These are phyloP conservation scores for Elsinoe ampelina DNA, from an alignment of 2,329 filamentous ascomycete species.

Conservation along the genomic window DNA sequence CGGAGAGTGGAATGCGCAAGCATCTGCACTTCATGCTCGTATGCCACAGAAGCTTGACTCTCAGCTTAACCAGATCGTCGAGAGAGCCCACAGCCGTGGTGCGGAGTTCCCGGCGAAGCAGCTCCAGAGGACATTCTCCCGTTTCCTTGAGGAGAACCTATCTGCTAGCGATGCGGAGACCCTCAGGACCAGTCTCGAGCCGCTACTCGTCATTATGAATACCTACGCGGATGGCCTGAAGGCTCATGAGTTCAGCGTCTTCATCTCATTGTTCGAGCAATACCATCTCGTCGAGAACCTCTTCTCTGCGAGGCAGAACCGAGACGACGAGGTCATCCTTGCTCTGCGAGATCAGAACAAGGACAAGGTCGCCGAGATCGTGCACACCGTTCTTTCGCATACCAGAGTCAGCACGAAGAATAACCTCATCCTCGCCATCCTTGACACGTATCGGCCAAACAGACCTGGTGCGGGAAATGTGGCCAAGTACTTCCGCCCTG, in stretches of 20 bases:
- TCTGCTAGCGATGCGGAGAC: constrained; percentile 61
- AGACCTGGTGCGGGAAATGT: constrained; percentile 83
- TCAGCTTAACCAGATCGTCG: constrained; percentile 74
- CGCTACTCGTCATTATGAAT: constrained; percentile 67
- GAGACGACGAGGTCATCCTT: constrained; percentile 89
- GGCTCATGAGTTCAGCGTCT: constrained; percentile 75
- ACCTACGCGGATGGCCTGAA: constrained; percentile 83
- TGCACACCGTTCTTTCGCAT: constrained; percentile 86
- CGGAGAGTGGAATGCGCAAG: constrained; percentile 92
- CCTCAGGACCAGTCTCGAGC: constrained; percentile 62
- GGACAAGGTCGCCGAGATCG: constrained; percentile 76
- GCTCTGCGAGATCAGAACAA: constrained; percentile 94
- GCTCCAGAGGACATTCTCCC: constrained; percentile 70
- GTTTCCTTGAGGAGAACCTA: constrained; percentile 83
- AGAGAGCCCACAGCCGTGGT: constrained; percentile 67
- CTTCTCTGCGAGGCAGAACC: constrained; percentile 73
- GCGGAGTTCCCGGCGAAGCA: constrained; percentile 88
- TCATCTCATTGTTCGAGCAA: constrained; percentile 66
- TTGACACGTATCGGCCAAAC: constrained; percentile 92
- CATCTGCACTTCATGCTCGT: constrained; percentile 89
- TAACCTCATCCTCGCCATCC: constrained; percentile 79
- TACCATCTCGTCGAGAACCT: constrained; percentile 79
- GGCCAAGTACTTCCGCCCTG: constrained; percentile 73
- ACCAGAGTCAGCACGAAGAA: constrained; percentile 90
- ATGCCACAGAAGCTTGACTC: constrained; percentile 92